Percentiles rank a stretch among this genome's conserved stretches.
These are phyloP conservation scores for Sanguinoderma infundibulare DNA, from an alignment of 1,284 basidiomycete genomes.

Conservation along the genomic window DNA sequence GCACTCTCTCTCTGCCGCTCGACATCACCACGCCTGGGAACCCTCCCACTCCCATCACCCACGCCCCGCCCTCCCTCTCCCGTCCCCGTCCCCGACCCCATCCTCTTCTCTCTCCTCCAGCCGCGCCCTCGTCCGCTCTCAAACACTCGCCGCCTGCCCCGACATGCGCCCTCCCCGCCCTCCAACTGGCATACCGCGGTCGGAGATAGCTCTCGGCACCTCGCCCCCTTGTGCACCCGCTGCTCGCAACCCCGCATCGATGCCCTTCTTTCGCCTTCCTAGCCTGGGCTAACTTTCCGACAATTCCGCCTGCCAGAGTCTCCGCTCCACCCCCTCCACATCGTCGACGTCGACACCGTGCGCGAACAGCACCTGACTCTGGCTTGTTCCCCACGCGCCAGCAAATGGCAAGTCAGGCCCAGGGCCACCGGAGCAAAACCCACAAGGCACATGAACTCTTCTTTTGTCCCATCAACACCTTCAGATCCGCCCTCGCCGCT, in stretches of 20 bases:
- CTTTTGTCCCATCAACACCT: slow-evolving; percentile 3
- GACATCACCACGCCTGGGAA: slow-evolving; percentile 33
- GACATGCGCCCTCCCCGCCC: slow-evolving; percentile 2
- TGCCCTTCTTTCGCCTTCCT: slow-evolving; percentile 15
- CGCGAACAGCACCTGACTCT: not conserved
- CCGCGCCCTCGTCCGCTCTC: not conserved
- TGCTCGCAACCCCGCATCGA: not conserved
- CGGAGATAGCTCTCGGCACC: slow-evolving; percentile 8
- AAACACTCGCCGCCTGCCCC: not conserved
- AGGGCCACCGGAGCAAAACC: slow-evolving; percentile 16
- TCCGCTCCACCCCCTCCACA: not conserved
- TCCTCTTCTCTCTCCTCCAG: not conserved
- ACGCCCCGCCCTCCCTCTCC: slow-evolving; percentile 9
- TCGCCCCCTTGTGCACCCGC: not conserved
- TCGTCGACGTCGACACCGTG: not conserved
- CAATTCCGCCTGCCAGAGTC: not conserved
- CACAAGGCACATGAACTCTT: slow-evolving; percentile 8
- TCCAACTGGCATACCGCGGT: not conserved
- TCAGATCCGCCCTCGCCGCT: slow-evolving; percentile 19
- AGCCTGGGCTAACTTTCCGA: not conserved
- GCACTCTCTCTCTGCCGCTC: slow-evolving; percentile 20
- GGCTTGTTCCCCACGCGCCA: not conserved
- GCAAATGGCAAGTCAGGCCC: slow-evolving; percentile 5
- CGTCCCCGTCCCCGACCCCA: slow-evolving; percentile 1
- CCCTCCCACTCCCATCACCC: not conserved